Base-by-base conservation (phyloP, 2,329 filamentous ascomycete species). In the Phoma sp. region DNA sequence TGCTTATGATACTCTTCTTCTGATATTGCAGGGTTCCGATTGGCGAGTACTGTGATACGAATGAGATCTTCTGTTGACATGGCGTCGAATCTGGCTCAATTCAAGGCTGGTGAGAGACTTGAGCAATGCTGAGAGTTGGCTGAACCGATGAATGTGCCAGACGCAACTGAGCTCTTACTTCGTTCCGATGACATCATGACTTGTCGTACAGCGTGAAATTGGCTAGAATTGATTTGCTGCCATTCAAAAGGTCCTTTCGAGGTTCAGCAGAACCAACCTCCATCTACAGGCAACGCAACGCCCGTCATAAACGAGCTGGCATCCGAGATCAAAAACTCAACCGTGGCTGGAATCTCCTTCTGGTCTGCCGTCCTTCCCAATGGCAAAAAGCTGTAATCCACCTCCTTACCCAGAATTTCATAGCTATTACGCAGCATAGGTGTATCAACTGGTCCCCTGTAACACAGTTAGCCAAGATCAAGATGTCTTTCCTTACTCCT, bases 261-360 rank as follows among this genome's bases (percentile, higher is more conserved):
- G 10, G 27, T 37, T 58, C 66, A 70, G 55, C 66, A 70, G 29
- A 50, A 60, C 74, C 76, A 79, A 0, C 78, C 79, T 4, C 80
- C 80, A 65, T 82, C 80, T 22, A 82, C 77, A 46, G 68, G 75
- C 41, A 78, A 72, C 4, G 78, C 72, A 8, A 74, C 69, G 0
- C 80, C 79, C 1, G 80, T 82, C 1, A 80, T 77, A 62, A 76
- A 82, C 2, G 75, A 77, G 1, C 75, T 66, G 8, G 77, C 75
- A 53, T 79, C 75, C 38, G 78, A 78, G 14, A 82, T 64, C 55
- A 83, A 58, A 39, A 80, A 82, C n/a, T 78, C 73, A 25, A 81
- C 75, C 1, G 80, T 68, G n/a, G 76, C 73, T 8, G 79, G 79
- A 0, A 75, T 67, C 52, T 78, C 76, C 32, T 68, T 68, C 38